These are phyloP conservation scores for Haberlea rhodopensis DNA, from an alignment of 257 asterid species.

Conservation along the genomic window DNA sequence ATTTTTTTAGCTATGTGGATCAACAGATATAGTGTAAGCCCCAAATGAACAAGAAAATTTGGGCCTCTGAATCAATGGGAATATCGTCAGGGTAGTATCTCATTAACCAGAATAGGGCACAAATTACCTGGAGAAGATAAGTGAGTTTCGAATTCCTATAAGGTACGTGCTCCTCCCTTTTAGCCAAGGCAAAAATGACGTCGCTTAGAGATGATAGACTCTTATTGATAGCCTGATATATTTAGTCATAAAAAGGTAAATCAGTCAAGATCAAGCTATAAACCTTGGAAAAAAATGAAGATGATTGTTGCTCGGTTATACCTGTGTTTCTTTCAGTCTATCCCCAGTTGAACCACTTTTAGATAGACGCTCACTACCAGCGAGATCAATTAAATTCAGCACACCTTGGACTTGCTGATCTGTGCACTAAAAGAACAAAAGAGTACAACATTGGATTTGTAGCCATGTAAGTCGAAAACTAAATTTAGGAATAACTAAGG, in stretches of 20 bases:
- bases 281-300: conserved; percentile 3
- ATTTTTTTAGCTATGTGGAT: no score
- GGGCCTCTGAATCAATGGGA: not conserved
- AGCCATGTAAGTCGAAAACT: conserved; percentile 5
- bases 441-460: not conserved
- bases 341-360: conserved; percentile 94
- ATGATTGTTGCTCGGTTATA: conserved; percentile 23
- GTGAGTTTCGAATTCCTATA: conserved; percentile 95
- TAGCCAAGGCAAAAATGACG: conserved; percentile 90
- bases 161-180: conserved; percentile 93
- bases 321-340: conserved; percentile 95
- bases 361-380: conserved; percentile 98
- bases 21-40: no score
- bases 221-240: conserved; percentile 80
- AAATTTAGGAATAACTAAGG: not conserved
- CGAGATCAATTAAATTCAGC: conserved; percentile 86
- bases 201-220: conserved; percentile 90
- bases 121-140: conserved; percentile 91
- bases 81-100: not conserved
- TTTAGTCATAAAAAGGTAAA: not conserved
- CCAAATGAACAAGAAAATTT: no score
- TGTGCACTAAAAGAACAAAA: conserved; percentile 53
- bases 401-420: conserved; percentile 94
- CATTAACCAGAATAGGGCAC: not conserved
- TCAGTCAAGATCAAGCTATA: conserved; percentile 12